Evolutionary conservation across 305 asterid species (phyloP).

Genomic region (Nicotiana rustica): DNA sequence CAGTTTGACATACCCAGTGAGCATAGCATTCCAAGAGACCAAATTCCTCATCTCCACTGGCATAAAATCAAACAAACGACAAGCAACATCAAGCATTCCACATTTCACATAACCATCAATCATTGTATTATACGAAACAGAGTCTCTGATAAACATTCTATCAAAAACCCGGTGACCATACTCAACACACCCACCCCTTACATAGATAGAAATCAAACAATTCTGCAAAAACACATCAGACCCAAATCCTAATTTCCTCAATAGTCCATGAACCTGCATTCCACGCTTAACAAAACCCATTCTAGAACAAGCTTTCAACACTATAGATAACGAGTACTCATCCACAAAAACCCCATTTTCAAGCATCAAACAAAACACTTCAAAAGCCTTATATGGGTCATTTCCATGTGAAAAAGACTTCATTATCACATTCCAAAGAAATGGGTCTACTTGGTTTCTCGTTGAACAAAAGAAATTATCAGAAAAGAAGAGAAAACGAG

Average conservation of each 20-base stretch:
- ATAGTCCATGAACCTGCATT: slow-evolving; percentile 78
- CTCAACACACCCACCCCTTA: slow-evolving; percentile 58
- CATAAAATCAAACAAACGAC: slow-evolving; percentile 63
- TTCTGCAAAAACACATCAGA: slow-evolving; percentile 66
- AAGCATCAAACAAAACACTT: slow-evolving; percentile 71
- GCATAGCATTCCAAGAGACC: slow-evolving; percentile 82
- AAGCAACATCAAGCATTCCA: slow-evolving; percentile 70
- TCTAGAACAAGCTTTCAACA: slow-evolving; percentile 72
- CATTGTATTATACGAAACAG: slow-evolving; percentile 77
- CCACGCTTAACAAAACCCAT: slow-evolving; percentile 51
- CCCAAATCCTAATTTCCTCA: slow-evolving; percentile 64
- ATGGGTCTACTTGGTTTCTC: slow-evolving; percentile 53
- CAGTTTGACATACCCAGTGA: slow-evolving; percentile 61
- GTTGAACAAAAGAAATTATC: slow-evolving; percentile 23
- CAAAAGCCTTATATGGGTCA: slow-evolving; percentile 63
- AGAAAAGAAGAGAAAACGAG: slow-evolving; percentile 60
- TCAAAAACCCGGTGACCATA: slow-evolving; percentile 67
- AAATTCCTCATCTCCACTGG: slow-evolving; percentile 61
- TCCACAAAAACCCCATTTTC: slow-evolving; percentile 66
- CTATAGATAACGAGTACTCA: slow-evolving; percentile 70
- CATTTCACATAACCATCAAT: slow-evolving; percentile 82
- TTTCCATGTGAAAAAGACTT: slow-evolving; percentile 65
- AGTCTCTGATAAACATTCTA: slow-evolving; percentile 60
- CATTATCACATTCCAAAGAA: slow-evolving; percentile 75
- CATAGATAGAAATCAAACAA: slow-evolving; percentile 65